Evolutionary conservation across 2,329 filamentous ascomycete genomes (phyloP), one percentile per base, ranked within the genome.

Genomic region (Raffaelea deltoideospora): DNA sequence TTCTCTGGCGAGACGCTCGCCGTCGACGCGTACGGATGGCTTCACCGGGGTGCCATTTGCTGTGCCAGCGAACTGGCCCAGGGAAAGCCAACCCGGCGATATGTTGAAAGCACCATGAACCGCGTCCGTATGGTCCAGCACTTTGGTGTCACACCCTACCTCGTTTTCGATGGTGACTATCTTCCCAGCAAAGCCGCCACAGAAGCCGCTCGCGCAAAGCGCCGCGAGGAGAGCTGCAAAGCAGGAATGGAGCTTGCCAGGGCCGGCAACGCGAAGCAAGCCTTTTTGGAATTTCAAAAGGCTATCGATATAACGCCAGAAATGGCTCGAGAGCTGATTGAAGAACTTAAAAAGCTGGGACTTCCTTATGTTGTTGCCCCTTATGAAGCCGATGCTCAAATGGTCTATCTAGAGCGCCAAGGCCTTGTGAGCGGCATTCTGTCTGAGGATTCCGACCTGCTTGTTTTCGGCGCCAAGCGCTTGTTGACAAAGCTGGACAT

Each of bases 11-110:
- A 93, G 58, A 93, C 81, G 2, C 70, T 98, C 33, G 92, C 82
- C n/a, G 78, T 98, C 26, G 90, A 98, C 57, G 88, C 82, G 39
- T 98, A 98, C 67, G 90, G 88, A 54, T 98, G 92, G 90, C 76
- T 98, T 38, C 90, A 98, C 58, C 79, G 90, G 47, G 92, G 87
- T 37, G 86, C 86, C 33, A 78, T 92, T 45, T 73, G 83, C 34
- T 96, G 88, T 62, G 85, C 88, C 44, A 75, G 90, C 50, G 90
- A 96, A 50, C 70, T 98, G 43, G 90, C 86, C 26, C 71, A 88
- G 49, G 85, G 75, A 49, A 90, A 84, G 54, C 86, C 85, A 13
- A 96, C 87, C 1, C 78, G 73, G 37, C 92, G 83, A 60, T 90
- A 86, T 64, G 75, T 98, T 51, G 82, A 92, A 52, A 93, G 86